Base-by-base conservation (phyloP, 164 flowering plant genomes). In the Stephania cephalantha region DNA sequence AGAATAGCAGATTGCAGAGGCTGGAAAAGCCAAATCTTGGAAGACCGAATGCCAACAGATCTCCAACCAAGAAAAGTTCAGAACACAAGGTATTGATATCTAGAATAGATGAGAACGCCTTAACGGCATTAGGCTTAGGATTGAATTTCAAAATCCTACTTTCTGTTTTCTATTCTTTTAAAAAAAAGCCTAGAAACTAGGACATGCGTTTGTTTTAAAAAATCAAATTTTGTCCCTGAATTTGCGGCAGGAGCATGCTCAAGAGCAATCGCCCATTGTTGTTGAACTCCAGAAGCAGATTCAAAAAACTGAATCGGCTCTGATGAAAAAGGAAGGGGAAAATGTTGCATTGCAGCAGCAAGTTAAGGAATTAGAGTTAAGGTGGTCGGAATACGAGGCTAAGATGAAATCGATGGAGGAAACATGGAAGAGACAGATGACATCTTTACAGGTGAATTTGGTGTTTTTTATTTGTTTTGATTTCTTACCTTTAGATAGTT, bases 371-470 rank as follows among this genome's bases (percentile, higher is more conserved):
- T 84, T 70, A 69, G 93, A 92, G 76, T 73, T 44, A 11, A 87
- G 86, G 79, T 91, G 97, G 95, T 80, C 78, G 18, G 93, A 91
- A 22, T 86, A 89, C 73, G 98, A 95, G 80, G 83, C 81, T 29
- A 92, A 87, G 83, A 95, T 90, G 92, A 90, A 85, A 80, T 78
- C 90, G 66, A 88, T 89, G 95, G 97, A 95, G 85, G 95, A 91
- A 71, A 85, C 71, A 67, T 91, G 97, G 97, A 89, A 90, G 83
- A 89, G 84, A 81, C 92, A 95, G 85, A 88, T 91, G 85, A 79
- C 84, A 70, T 84, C 95, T 65, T 81, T 90, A 81, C 97, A 92
- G 82, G 98, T 92, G 85, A 88, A 81, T 74, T 75, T 44, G 35
- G n/a, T n/a, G 20, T 61, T 61, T 61, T 20, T 35, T 7, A 61